phyloP scores from a whole-genome alignment of 163 green algal species.

The Chloroidium sp. region DNA sequence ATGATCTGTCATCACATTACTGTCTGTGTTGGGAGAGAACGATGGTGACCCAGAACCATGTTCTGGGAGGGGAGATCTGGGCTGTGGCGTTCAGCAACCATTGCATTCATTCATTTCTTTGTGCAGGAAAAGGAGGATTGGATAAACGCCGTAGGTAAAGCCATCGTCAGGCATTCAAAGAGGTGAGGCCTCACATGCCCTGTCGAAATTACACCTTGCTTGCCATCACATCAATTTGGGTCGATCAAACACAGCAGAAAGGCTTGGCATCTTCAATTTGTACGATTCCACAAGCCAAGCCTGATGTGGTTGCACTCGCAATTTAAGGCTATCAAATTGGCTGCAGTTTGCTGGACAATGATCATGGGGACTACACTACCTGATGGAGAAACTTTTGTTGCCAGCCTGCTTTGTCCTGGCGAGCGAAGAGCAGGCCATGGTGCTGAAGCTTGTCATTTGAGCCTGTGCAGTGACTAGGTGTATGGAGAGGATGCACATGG shows the following conservation, averaged over 20 bases:
- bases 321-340: background rate
- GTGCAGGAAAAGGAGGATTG: constrained; percentile 95
- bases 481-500: too few relatives aligned
- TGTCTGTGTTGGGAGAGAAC: background rate
- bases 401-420: too few relatives aligned
- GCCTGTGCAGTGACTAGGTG: too few relatives aligned
- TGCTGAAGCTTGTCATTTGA: too few relatives aligned
- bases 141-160: constrained; percentile 94
- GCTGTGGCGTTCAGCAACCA: background rate
- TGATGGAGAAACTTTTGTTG: background rate
- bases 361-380: constrained; percentile 63
- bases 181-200: constrained; percentile 27
- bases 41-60: background rate
- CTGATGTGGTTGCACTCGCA: background rate
- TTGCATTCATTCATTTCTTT: background rate
- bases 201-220: background rate
- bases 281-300: background rate
- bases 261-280: background rate
- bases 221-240: background rate
- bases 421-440: too few relatives aligned
- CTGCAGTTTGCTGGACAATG: constrained; percentile 57
- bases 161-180: constrained; percentile 89
- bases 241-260: background rate
- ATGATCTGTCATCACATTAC: constrained; percentile 3
- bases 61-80: background rate